Percentiles rank a stretch among this genome's conserved stretches.
phyloP scores from a whole-genome alignment of 495 filamentous ascomycete genomes.

The Xylaria intraflava region DNA sequence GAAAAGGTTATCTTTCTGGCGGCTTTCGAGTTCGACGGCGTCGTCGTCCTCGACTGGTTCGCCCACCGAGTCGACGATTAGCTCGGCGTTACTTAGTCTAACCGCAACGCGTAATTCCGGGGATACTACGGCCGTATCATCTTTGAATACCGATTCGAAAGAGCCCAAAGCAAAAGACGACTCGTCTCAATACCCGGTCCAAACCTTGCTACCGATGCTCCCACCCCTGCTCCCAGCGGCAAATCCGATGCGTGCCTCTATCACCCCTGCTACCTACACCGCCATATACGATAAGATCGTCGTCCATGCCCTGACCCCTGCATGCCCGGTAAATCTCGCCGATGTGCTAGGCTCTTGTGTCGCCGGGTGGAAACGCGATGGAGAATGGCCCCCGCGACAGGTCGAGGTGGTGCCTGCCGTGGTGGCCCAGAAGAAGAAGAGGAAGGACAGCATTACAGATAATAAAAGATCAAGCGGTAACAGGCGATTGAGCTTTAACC shows the following conservation, averaged over 20 bases:
- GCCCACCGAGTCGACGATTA: neutral
- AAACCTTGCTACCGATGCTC: conserved; percentile 52
- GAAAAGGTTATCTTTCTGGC: conserved; percentile 29
- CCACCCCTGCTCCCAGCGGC: conserved; percentile 60
- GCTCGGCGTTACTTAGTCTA: conserved; percentile 18
- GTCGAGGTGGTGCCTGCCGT: conserved; percentile 32
- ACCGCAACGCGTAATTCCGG: conserved; percentile 23
- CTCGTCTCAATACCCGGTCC: conserved; percentile 29
- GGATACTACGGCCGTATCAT: conserved; percentile 20
- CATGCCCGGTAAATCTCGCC: conserved; percentile 76
- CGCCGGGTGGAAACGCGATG: conserved; percentile 87
- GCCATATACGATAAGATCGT: conserved; percentile 87
- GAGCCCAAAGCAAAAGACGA: conserved; percentile 17
- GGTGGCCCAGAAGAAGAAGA: conserved; percentile 31
- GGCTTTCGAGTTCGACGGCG: conserved; percentile 18
- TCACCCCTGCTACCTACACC: conserved; percentile 64
- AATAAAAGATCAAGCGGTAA: conserved; percentile 18
- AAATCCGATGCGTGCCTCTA: conserved; percentile 66
- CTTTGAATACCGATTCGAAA: conserved; percentile 19
- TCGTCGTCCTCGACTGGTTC: conserved; percentile 22
- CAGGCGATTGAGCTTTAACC: conserved; percentile 31
- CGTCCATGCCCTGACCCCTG: conserved; percentile 65
- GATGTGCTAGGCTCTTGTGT: conserved; percentile 79
- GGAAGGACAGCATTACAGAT: conserved; percentile 17
- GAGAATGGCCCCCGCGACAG: conserved; percentile 81